phyloP scores from a whole-genome alignment of 1,284 basidiomycete genomes.

The Ceratobasidium sp. region DNA sequence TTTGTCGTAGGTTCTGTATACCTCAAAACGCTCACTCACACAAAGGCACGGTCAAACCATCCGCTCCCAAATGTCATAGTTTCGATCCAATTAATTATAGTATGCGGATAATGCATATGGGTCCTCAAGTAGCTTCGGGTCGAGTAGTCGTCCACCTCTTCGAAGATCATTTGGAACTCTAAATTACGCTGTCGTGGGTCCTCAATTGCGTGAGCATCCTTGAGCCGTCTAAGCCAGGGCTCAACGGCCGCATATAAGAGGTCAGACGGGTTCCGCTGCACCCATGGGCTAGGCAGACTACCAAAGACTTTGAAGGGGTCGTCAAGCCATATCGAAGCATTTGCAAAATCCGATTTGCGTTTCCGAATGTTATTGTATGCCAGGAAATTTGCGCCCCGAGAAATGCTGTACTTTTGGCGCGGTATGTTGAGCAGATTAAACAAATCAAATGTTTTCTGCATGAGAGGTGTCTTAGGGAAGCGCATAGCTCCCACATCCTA shows the following conservation, averaged over 20 bases:
- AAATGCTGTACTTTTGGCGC: neutral
- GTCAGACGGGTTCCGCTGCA: neutral
- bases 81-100: slow-evolving; percentile 13
- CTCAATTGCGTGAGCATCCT: neutral
- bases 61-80: neutral
- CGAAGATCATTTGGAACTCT: neutral
- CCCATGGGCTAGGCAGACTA: neutral
- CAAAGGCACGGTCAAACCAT: slow-evolving; percentile 29
- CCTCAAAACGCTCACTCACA: neutral
- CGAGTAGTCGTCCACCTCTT: neutral
- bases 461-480: neutral
- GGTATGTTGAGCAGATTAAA: neutral
- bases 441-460: neutral
- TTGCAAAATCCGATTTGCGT: neutral
- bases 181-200: too few species aligned
- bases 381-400: neutral
- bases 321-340: neutral
- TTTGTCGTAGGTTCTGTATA: neutral
- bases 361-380: neutral
- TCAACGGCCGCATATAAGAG: neutral
- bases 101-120: neutral
- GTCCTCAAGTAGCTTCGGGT: neutral
- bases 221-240: neutral
- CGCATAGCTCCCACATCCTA: neutral
- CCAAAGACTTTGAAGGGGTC: neutral